Conservation (phyloP, 495 filamentous ascomycete species). For the Talaromyces liani region DNA sequence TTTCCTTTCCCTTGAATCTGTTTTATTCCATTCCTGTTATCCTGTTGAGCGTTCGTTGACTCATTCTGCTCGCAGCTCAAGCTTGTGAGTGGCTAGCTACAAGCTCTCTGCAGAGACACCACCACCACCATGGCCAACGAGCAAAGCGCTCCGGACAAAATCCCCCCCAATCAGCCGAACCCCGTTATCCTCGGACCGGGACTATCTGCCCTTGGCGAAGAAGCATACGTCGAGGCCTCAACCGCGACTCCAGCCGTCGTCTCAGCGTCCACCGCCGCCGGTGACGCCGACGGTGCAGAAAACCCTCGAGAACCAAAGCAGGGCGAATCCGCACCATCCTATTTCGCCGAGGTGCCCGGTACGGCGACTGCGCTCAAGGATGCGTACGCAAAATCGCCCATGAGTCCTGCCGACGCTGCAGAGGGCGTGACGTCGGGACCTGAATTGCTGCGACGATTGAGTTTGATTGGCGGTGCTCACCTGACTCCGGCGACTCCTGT, state of each 20-base stretch:
- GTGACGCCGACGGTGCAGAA: background rate
- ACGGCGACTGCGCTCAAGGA: conserved; percentile 19
- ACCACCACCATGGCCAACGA: conserved; percentile 24
- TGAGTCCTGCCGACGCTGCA: conserved; percentile 35
- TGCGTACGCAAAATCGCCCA: conserved; percentile 20
- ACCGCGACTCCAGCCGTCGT: conserved; percentile 21
- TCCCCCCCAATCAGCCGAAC: conserved; percentile 28
- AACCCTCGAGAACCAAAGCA: background rate
- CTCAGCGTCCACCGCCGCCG: conserved; percentile 14
- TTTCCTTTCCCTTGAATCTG: background rate
- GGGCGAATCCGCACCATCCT: conserved; percentile 11
- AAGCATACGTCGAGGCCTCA: conserved; percentile 22
- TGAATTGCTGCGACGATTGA: conserved; percentile 59
- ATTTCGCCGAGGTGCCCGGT: conserved; percentile 26
- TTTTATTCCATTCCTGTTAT: background rate
- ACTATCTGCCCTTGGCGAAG: conserved; percentile 24
- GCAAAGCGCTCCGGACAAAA: conserved; percentile 20
- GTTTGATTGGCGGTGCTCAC: conserved; percentile 34
- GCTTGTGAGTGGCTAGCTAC: background rate
- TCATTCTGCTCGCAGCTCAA: background rate
- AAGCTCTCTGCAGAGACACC: conserved; percentile 17
- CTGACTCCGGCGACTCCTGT: conserved; percentile 38
- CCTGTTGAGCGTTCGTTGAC: background rate
- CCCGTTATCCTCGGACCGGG: conserved; percentile 29
- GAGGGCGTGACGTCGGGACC: conserved; percentile 47